A percentile compares a stretch with the other conserved stretches of the same genome.
Evolutionary conservation across 495 filamentous ascomycete genomes (phyloP).

Genomic region (Aspergillus incahuasiensis): DNA sequence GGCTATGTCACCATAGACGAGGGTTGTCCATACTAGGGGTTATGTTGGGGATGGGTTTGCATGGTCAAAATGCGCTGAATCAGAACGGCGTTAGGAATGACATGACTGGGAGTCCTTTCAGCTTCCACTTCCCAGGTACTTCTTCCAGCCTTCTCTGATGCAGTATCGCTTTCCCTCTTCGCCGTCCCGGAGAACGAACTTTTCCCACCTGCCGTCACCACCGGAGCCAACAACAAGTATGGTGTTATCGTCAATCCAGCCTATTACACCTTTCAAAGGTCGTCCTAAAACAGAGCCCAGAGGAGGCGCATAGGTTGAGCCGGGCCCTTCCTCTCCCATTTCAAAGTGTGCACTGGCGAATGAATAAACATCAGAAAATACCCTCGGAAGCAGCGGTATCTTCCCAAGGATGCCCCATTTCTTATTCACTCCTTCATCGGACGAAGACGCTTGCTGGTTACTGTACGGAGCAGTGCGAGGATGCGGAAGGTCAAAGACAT

Average conservation of each 20-base stretch:
- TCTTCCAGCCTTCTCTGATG: constrained; percentile 73
- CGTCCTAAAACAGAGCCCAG: constrained; percentile 47
- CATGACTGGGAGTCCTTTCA: constrained; percentile 17
- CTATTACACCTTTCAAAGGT: constrained; percentile 69
- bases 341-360: constrained; percentile 71
- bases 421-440: constrained; percentile 49
- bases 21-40: no score
- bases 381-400: constrained; percentile 70
- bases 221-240: constrained; percentile 78
- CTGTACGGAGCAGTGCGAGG: constrained; percentile 30
- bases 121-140: constrained; percentile 57
- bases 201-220: constrained; percentile 77
- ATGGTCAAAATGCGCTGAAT: not conserved
- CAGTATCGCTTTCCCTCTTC: constrained; percentile 58
- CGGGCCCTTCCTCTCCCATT: constrained; percentile 62
- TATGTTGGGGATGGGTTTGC: not conserved
- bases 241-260: constrained; percentile 66
- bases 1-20: not conserved
- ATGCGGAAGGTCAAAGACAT: constrained; percentile 77
- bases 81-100: no score
- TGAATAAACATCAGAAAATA: constrained; percentile 84
- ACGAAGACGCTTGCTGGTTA: constrained; percentile 29
- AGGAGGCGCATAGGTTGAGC: constrained; percentile 37
- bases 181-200: constrained; percentile 61
- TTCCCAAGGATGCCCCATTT: constrained; percentile 80